Base-by-base conservation (phyloP, 169 alveolate genomes). In the Cytauxzoon felis region DNA sequence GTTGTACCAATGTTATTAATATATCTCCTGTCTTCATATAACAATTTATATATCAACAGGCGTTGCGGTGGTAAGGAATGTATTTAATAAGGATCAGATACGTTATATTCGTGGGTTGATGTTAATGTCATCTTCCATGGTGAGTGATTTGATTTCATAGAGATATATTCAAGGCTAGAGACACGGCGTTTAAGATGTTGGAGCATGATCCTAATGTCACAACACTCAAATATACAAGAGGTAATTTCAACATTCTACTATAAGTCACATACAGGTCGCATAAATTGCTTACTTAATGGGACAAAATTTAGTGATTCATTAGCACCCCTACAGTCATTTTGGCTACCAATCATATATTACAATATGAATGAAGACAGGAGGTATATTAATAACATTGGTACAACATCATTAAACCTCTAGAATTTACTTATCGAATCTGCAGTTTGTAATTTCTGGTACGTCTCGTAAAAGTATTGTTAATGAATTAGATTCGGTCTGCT, bases 21-120 rank as follows among this genome's bases (percentile, higher is more conserved):
- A 48, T 13, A 13, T 13, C 5, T 49, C 66, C 50, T 59, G 16
- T 30, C 27, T 2, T 38, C 45, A 30, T 64, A 61, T 61, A n/a
- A 0, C 27, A 4, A 3, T 23, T 23, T 18, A 6, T 13, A 27
- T 19, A 2, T 26, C 19, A 21, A 7, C 30, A 71, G 84, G 84
- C 16, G 27, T 73, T 4, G 84, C 79, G 4, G 84, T 73, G 30
- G 64, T 73, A 24, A 61, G 79, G n/a, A 73, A 73, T 40, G 84
- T 65, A 6, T 34, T 73, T 34, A 51, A 42, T 11, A 59, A 42
- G 23, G 54, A 34, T n/a, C 64, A 73, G 16, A 42, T 73, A 42
- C 6, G 38, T 4, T 26, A 16, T 27, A 64, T 73, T 29, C 59
- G 71, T 2, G 27, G 21, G 5, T 27, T 24, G 45, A 53, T 73